Evolutionary conservation across 139 green algal species (phyloP).

Genomic region (Chlorella vulgaris): DNA sequence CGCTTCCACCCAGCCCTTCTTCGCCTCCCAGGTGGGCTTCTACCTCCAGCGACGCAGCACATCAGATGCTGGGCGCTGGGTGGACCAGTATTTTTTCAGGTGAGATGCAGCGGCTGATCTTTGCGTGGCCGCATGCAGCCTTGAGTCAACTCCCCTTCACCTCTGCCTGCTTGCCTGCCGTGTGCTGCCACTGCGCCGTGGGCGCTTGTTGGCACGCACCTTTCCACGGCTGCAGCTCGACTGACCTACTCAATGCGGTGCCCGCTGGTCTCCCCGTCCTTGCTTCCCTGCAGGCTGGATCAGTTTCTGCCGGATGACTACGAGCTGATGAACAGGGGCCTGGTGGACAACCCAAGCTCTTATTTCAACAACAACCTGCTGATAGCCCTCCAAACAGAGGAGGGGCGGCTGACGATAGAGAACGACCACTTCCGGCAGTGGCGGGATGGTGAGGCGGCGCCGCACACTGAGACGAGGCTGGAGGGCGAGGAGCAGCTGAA

Average conservation of each 20-base stretch:
- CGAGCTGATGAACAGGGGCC: neutral
- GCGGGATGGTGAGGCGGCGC: neutral
- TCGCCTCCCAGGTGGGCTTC: neutral
- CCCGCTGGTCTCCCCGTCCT: too few relatives aligned
- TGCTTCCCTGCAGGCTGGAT: slow-evolving; percentile 18
- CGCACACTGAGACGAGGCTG: neutral
- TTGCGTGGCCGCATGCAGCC: too few relatives aligned
- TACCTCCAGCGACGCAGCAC: slow-evolving; percentile 1
- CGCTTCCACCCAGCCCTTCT: too few relatives aligned
- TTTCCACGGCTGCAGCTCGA: too few relatives aligned
- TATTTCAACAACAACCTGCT: neutral
- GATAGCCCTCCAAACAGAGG: neutral
- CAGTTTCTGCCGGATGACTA: slow-evolving; percentile 19
- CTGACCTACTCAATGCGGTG: too few relatives aligned
- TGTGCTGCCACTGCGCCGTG: too few relatives aligned
- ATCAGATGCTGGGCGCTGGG: neutral
- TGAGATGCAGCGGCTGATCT: neutral
- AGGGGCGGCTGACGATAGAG: neutral
- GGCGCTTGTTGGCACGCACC: too few relatives aligned
- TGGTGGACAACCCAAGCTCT: neutral
- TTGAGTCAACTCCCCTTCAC: too few relatives aligned
- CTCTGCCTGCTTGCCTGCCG: too few relatives aligned
- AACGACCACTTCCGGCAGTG: slow-evolving; percentile 4
- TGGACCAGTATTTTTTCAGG: slow-evolving; percentile 11
- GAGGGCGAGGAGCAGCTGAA: neutral